Evolutionary conservation across 495 filamentous ascomycete genomes (phyloP).

Genomic region (Aspergillus biplanus): DNA sequence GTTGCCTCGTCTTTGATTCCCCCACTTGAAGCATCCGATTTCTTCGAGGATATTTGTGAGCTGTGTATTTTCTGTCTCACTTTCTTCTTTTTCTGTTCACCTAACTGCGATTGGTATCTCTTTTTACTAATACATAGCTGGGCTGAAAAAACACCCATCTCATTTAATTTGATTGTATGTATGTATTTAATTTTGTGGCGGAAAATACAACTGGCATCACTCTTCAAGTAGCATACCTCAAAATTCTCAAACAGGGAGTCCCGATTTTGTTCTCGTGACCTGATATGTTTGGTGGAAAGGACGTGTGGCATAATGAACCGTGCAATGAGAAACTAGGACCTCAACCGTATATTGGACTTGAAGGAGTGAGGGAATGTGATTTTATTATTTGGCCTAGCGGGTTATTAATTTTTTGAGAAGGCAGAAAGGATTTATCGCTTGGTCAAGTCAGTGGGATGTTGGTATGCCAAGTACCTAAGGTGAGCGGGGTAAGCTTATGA

Average conservation of each 20-base stretch:
- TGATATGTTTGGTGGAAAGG: too few species aligned
- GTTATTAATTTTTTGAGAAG: too few species aligned
- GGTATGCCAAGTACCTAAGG: constrained; percentile 37
- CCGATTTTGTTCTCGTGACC: not conserved
- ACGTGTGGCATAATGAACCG: too few species aligned
- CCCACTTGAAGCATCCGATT: constrained; percentile 29
- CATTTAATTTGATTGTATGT: constrained; percentile 24
- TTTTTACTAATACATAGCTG: constrained; percentile 3
- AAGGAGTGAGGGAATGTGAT: too few species aligned
- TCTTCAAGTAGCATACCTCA: not conserved
- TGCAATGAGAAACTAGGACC: too few species aligned
- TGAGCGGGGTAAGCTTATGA: constrained; percentile 1
- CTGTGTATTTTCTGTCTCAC: constrained; percentile 22
- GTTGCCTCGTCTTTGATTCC: constrained; percentile 30
- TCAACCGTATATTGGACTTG: too few species aligned
- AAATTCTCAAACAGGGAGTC: not conserved
- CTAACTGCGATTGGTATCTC: constrained; percentile 4
- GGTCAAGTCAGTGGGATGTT: constrained; percentile 39
- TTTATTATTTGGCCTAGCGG: too few species aligned
- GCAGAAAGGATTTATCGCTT: too few species aligned
- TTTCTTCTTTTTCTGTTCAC: constrained; percentile 17
- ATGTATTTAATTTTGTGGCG: constrained; percentile 36
- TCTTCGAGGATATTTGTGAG: constrained; percentile 15
- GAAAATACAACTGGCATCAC: constrained; percentile 21
- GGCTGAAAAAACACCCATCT: constrained; percentile 23